Conservation (phyloP, 495 filamentous ascomycete species). For the Neurospora sp. region DNA sequence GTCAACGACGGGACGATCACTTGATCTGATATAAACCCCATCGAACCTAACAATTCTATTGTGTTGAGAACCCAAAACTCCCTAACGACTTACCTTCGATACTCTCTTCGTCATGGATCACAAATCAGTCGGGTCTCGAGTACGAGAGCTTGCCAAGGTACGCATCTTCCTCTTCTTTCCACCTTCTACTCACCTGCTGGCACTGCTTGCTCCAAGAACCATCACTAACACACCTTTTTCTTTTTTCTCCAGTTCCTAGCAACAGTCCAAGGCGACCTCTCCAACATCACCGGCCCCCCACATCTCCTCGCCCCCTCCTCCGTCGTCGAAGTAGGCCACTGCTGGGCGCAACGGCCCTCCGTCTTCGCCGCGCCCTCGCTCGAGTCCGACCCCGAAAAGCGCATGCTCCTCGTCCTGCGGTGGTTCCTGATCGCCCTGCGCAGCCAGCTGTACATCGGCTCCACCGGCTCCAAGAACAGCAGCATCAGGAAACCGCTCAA, state of each 20-base stretch:
- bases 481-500: constrained; percentile 76
- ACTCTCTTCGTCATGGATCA: constrained; percentile 4
- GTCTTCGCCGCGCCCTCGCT: constrained; percentile 70
- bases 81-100: not conserved
- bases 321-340: constrained; percentile 74
- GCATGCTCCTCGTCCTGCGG: constrained; percentile 65
- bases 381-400: constrained; percentile 59
- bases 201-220: not conserved
- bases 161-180: not conserved
- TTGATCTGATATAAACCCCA: not conserved
- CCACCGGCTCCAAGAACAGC: constrained; percentile 2
- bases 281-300: constrained; percentile 75
- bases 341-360: constrained; percentile 76
- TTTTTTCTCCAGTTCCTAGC: constrained; percentile 51
- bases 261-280: constrained; percentile 78
- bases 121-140: constrained; percentile 7
- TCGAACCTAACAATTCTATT: not conserved
- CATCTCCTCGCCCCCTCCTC: constrained; percentile 75
- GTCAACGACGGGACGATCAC: not conserved
- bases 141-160: constrained; percentile 13
- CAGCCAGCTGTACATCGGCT: constrained; percentile 52
- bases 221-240: constrained; percentile 4
- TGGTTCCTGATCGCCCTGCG: constrained; percentile 79
- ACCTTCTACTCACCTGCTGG: not conserved
- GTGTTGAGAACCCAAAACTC: not conserved